These are phyloP conservation scores for Cyclostephanos invisitatus DNA, from an alignment of 108 stramenopile genomes.

Conservation along the genomic window DNA sequence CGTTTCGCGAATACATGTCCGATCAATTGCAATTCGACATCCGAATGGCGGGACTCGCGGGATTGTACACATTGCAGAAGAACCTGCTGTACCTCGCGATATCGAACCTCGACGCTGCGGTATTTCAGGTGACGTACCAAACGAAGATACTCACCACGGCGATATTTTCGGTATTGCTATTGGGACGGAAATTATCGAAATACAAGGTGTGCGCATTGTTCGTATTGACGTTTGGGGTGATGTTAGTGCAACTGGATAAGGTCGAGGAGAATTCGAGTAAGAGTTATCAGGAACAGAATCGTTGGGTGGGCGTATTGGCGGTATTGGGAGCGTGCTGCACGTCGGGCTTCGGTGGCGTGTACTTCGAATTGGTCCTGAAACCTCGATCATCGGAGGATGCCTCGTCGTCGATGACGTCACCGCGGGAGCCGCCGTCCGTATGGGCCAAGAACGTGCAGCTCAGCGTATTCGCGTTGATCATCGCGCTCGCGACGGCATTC, in stretches of 20 bases:
- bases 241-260: conserved; percentile 80
- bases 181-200: conserved; percentile 75
- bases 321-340: conserved; percentile 93
- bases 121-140: conserved; percentile 98
- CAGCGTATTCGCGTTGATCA: conserved; percentile 85
- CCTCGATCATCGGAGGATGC: conserved; percentile 49
- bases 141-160: conserved; percentile 98
- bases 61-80: conserved; percentile 96
- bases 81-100: conserved; percentile 97
- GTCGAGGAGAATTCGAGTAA: conserved; percentile 44
- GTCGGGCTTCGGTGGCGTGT: conserved; percentile 95
- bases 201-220: conserved; percentile 65
- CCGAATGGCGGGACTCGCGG: conserved; percentile 57
- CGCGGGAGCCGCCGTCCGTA: conserved; percentile 58
- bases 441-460: conserved; percentile 99
- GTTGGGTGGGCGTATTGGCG: conserved; percentile 86
- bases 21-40: not conserved
- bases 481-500: conserved; percentile 78
- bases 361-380: conserved; percentile 97
- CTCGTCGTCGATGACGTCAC: conserved; percentile 5
- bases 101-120: conserved; percentile 94
- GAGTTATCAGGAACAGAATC: conserved; percentile 54
- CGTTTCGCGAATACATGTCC: conserved; percentile 2
- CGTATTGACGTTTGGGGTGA: conserved; percentile 91
- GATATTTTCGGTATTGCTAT: conserved; percentile 88